Evolutionary conservation across 2,329 filamentous ascomycete genomes (phyloP), one percentile per base, ranked within the genome.

Genomic region (Verticillium isaacii): DNA sequence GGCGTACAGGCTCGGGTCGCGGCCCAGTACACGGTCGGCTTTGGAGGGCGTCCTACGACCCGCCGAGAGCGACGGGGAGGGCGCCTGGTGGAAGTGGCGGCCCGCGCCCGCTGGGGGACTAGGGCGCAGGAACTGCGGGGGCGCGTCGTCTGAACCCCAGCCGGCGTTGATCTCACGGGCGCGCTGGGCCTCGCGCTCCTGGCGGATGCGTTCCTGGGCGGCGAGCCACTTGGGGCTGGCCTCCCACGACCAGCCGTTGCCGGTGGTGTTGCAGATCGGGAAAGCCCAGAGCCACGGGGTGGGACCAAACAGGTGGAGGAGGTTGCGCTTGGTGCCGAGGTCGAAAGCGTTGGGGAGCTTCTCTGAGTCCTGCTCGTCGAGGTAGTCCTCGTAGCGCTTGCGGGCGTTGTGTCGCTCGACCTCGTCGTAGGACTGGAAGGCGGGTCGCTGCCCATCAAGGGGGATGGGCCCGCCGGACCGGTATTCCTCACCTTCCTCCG

Each of bases 201-300:
- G 67, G 5, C 78, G 77, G n/a, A 93, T 80, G 23, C 79, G 79
- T 6, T 92, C 88, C 54, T 88, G 82, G 4, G 89, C 90, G 39
- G 88, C 86, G 2, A 91, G 65, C 90, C 95, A 99, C 66, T 85
- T 86, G 1, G 85, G 82, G 70, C 88, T 96, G 1, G 93, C 85
- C 69, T 97, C 93, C 95, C 95, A 99, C 55, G 82, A 83, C 94
- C 94, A 99, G 25, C 95, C 95, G 73, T 99, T 92, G 37, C 94
- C 94, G 0, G 87, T 91, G 2, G 93, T 96, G 70, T 90, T 98
- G 74, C 85, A 87, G 56, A 98, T 78, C 0, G 95, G 95, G 1
- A 98, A 64, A 32, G 82, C 77, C 94, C 95, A 98, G 9, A 95
- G 79, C 32, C 85, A 75, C 1, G 87, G 88, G 1, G 80, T 85